Evolutionary conservation across 2,329 filamentous ascomycete species (phyloP).

Genomic region (Ophiosphaerella narmari): DNA sequence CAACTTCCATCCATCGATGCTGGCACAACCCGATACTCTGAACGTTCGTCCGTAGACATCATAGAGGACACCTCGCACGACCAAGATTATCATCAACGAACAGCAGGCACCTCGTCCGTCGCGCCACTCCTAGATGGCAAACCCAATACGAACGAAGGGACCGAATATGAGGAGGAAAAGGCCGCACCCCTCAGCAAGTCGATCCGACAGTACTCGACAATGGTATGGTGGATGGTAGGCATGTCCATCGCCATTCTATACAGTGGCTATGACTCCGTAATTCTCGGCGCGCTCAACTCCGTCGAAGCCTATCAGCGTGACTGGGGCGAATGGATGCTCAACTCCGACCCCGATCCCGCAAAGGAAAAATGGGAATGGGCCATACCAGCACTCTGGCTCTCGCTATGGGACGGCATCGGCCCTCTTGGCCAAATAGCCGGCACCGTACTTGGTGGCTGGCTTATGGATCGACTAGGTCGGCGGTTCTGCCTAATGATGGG

Average conservation of each 20-base stretch:
- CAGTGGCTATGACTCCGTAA: conserved; percentile 15
- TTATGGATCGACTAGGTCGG: conserved; percentile 50
- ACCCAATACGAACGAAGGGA: no score
- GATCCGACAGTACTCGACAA: conserved; percentile 8
- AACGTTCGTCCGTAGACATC: no score
- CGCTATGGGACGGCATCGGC: conserved; percentile 51
- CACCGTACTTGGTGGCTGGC: conserved; percentile 44
- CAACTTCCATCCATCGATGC: no score
- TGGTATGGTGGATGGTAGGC: conserved; percentile 7
- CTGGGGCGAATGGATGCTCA: conserved; percentile 48
- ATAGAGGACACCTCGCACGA: no score
- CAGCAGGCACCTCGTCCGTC: no score
- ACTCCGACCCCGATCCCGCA: no score
- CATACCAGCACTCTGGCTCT: conserved; percentile 51
- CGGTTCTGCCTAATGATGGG: conserved; percentile 44
- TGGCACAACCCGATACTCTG: no score
- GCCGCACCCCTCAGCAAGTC: conserved; percentile 5
- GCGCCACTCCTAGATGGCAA: no score
- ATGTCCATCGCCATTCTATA: conserved; percentile 14
- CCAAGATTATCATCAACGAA: no score
- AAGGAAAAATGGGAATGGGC: conserved; percentile 22
- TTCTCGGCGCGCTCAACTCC: conserved; percentile 64
- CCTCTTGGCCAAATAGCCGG: conserved; percentile 49
- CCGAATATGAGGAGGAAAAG: background rate
- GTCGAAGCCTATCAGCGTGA: conserved; percentile 59